Evolutionary conservation across 1,139 yeast genomes (phyloP), one percentile per base, ranked within the genome.

Genomic region (Protomyces lactucae-debilis): DNA sequence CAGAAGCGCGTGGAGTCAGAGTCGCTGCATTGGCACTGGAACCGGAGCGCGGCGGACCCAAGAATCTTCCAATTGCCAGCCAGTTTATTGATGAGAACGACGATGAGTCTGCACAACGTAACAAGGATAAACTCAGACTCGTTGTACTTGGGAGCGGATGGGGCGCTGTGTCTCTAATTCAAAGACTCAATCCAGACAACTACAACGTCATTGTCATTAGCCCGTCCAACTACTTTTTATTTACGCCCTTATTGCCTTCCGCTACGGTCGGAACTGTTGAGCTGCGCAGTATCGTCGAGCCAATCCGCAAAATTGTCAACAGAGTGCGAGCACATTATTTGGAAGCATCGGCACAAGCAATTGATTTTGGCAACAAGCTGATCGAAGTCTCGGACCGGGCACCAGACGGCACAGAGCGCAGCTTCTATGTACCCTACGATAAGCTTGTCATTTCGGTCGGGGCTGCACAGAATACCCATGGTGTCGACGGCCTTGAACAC

Each of bases 251-350:
- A 75, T 82, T 92, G 72, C 97, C 97, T 56, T 88, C 96, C 35
- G 87, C 92, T 70, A 96, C 97, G 61, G 91, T 96, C 56, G 97
- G 97, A 68, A 88, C 96, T 60, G 85, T 92, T 70, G 97, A 90
- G 75, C 82, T 85, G 74, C 88, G 95, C 77, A 89, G 97, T 55
- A 90, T 92, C 69, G 81, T 82, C 73, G 87, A 84, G 70, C 83
- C 85, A 53, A 81, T 84, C 65, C 79, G 87, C 68, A 76, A 79
- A 66, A 78, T 84, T 64, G 80, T 87, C 67, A 83, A 88, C 75
- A 81, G 85, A 79, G 90, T 89, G 71, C 90, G 87, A 71, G 96
- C 90, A 55, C 82, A 84, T 64, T 91, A 88, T 78, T 83, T 88
- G 74, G 97, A 92, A 78, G 97, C 96, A 66, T 95, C 87, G 74